Conservation (phyloP, 805 yeast genomes). For the Metschnikowia cerradonensis region DNA sequence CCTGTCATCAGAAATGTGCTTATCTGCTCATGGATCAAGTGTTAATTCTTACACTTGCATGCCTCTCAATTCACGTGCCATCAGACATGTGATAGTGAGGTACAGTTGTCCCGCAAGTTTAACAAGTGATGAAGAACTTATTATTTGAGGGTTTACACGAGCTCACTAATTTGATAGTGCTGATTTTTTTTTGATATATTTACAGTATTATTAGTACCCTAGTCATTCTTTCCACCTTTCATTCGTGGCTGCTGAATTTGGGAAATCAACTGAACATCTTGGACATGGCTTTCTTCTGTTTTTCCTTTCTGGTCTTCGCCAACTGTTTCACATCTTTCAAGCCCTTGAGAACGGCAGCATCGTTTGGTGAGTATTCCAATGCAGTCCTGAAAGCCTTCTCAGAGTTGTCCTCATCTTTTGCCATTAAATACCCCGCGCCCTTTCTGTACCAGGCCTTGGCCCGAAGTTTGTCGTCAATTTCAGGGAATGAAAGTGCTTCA, state of each 20-base stretch:
- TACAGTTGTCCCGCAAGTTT: too few species aligned
- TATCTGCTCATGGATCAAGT: too few species aligned
- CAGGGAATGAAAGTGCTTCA: slow-evolving; percentile 60
- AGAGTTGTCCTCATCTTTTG: slow-evolving; percentile 70
- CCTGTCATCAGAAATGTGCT: too few species aligned
- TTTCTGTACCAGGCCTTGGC: slow-evolving; percentile 88
- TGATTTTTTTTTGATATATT: not conserved
- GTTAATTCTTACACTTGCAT: too few species aligned
- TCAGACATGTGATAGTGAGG: too few species aligned
- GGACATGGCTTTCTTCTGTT: slow-evolving; percentile 70
- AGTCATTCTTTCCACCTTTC: too few species aligned
- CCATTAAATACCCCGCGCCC: slow-evolving; percentile 64
- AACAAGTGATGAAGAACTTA: too few species aligned
- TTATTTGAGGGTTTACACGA: too few species aligned
- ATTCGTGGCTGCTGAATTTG: not conserved
- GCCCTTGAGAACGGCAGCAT: slow-evolving; percentile 66
- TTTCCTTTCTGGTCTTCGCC: slow-evolving; percentile 53
- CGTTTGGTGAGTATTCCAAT: slow-evolving; percentile 57
- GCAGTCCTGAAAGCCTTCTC: slow-evolving; percentile 65
- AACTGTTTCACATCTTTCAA: slow-evolving; percentile 53
- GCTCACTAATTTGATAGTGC: too few species aligned
- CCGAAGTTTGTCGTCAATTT: slow-evolving; percentile 58
- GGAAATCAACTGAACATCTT: slow-evolving; percentile 48
- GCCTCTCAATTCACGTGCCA: too few species aligned
- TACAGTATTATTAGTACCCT: not conserved